phyloP scores from a whole-genome alignment of 2,329 filamentous ascomycete species.

The Penicillium brevicompactum region DNA sequence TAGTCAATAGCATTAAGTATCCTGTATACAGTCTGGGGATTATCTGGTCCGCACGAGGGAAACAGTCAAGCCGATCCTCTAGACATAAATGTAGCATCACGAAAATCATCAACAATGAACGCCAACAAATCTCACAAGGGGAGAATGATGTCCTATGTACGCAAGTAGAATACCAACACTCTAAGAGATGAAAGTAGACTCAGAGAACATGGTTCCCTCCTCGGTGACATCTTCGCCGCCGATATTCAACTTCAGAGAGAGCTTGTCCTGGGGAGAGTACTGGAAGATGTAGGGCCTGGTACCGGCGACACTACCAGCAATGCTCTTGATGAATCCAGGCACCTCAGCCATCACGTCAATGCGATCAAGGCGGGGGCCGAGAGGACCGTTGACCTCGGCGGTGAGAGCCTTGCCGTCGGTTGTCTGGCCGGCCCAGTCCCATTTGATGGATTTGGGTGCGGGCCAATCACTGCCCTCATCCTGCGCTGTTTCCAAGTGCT shows the following conservation, averaged over 20 bases:
- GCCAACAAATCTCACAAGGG: conserved; percentile 26
- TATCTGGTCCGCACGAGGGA: conserved; percentile 21
- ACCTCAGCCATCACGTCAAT: conserved; percentile 97
- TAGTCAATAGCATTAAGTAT: conserved; percentile 33
- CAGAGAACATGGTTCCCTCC: conserved; percentile 76
- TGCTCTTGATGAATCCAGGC: conserved; percentile 90
- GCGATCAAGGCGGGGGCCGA: conserved; percentile 73
- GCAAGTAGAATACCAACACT: conserved; percentile 13
- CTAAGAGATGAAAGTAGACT: conserved; percentile 93
- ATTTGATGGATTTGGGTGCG: conserved; percentile 75
- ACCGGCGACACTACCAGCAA: conserved; percentile 83
- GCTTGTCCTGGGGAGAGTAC: conserved; percentile 68
- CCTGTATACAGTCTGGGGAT: conserved; percentile 31
- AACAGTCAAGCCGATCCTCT: conserved; percentile 24
- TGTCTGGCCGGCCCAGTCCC: conserved; percentile 74
- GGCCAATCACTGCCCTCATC: conserved; percentile 87
- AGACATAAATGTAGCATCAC: conserved; percentile 33
- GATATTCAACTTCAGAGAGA: conserved; percentile 80
- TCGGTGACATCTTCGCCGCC: conserved; percentile 78
- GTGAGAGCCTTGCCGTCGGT: conserved; percentile 74
- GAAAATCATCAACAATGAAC: conserved; percentile 28
- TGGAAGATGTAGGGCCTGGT: conserved; percentile 99
- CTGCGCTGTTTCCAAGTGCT: conserved; percentile 68
- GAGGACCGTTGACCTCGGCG: conserved; percentile 67
- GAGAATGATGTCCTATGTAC: conserved; percentile 32